These are phyloP conservation scores for Retiboletus flavoniger DNA, from an alignment of 1,284 basidiomycete species.

Conservation along the genomic window DNA sequence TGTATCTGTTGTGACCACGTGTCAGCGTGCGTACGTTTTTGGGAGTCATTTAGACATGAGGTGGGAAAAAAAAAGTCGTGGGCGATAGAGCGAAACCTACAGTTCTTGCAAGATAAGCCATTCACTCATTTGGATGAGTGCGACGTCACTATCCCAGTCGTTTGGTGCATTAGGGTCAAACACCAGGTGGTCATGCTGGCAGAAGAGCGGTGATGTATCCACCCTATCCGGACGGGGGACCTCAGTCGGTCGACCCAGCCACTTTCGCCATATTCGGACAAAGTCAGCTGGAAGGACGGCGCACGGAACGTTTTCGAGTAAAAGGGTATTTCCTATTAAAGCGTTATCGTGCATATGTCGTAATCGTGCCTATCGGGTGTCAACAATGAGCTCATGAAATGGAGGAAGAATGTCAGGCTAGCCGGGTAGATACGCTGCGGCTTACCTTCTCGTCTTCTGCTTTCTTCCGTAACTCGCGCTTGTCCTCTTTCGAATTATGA, in stretches of 20 bases:
- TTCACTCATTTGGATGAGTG: constrained; percentile 57
- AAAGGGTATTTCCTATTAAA: constrained; percentile 43
- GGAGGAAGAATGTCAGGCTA: neutral
- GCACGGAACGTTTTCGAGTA: constrained; percentile 48
- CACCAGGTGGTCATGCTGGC: constrained; percentile 61
- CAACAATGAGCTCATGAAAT: constrained; percentile 16
- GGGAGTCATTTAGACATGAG: constrained; percentile 5
- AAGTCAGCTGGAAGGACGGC: constrained; percentile 63
- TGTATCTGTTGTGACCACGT: constrained; percentile 47
- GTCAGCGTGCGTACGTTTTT: constrained; percentile 15
- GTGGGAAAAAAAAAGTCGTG: constrained; percentile 7
- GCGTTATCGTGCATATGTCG: constrained; percentile 60
- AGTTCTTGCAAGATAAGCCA: constrained; percentile 59
- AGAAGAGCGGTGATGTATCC: constrained; percentile 63
- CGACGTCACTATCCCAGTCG: constrained; percentile 55
- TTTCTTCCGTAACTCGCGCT: constrained; percentile 53
- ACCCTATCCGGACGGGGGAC: constrained; percentile 55
- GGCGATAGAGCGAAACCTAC: constrained; percentile 41
- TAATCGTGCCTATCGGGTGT: constrained; percentile 49
- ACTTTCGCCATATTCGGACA: constrained; percentile 63
- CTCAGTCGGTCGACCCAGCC: constrained; percentile 61
- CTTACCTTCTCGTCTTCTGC: constrained; percentile 75
- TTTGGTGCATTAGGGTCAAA: constrained; percentile 62
- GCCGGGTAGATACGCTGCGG: neutral
- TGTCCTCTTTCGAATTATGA: constrained; percentile 58